Base-by-base conservation (phyloP, 2,329 filamentous ascomycete genomes). In the Thelonectria blattea region DNA sequence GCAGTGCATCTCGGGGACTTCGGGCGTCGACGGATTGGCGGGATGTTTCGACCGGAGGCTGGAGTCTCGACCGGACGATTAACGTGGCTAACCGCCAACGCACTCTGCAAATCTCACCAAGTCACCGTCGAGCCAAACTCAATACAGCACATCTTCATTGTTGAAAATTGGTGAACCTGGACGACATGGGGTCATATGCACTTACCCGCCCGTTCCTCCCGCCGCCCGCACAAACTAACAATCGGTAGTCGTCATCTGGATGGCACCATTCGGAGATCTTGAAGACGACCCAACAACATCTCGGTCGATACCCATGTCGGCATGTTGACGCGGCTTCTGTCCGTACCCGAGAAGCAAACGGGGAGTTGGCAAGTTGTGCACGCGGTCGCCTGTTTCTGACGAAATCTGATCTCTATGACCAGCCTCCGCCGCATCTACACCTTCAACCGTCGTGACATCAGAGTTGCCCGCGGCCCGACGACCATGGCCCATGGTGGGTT, bases 401-500 rank as follows among this genome's bases (percentile, higher is more conserved):
- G 7, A 32, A 45, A 39, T 17, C 41, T 2, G 47, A 17, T 22
- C 34, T 52, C 53, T 52, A 45, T 49, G 47, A 52, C 53, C 34
- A 46, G 37, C 27, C 37, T 12, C 30, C 52, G 32, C 52, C 52
- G 49, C 56, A 34, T n/a, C 10, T 10, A 17, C 30, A 20, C 27
- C 37, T 22, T 42, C 56, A 57, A 48, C 42, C 20, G 41, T 43
- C 54, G 62, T 49, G 59, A 48, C 61, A 55, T 67, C 42, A 43
- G 30, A 61, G 41, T 57, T 43, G 58, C 58, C 54, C 51, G 54
- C 52, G 43, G 18, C 42, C 42, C 18, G 42, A 62, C 58, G 52
- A 52, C 51, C 59, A 47, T 61, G 47, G 62, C 22, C 57, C 57
- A 51, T 60, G 59, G 41, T 65, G 58, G 27, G 46, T 48, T 50